Base-by-base conservation (phyloP, 805 yeast species). In the Wickerhamomyces kurtzmanii region DNA sequence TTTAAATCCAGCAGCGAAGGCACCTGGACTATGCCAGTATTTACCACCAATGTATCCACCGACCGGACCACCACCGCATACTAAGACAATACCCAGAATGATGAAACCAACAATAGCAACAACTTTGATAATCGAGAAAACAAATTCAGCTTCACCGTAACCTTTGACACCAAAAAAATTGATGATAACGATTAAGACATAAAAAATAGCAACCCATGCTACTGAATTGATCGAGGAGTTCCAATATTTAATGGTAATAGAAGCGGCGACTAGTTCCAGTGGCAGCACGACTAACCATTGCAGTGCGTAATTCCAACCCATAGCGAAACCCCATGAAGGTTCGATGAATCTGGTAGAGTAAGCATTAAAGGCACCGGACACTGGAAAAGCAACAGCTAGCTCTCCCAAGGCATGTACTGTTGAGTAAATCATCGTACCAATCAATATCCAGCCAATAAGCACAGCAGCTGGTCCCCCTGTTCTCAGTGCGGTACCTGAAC, bases 391-490 rank as follows among this genome's bases (percentile, higher is more conserved):
- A 21, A 73, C 70, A 18, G 76, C 70, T 33, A 75, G 36, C 42
- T 75, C 82, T 33, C 77, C 76, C 15, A 73, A 49, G 3, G 80
- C 69, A 52, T 74, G 78, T 38, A 74, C 70, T 42, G 76, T 70
- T 37, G 62, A 54, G 49, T 61, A 74, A 27, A 75, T 65, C 59
- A 75, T 60, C 6, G 70, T 44, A 31, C 79, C 77, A 16, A 70
- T 61, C 21, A 72, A 51, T 14, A 51, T 39, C 59, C 75, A 68
- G 35, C 70, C 75, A 23, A 75, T 67, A 28, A 76, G 59, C 20
- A 76, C 48, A 19, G 77, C 68, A 3, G 74, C 81, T 5, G 82
- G 79, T 23, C 85, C 85, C 43, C 79, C 79, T 12, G 64, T 59
- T 20, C 48, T 47, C 34, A 78, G 55, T 1, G 80, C 71, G 23